Percentiles rank a stretch among this genome's conserved stretches.
Evolutionary conservation across 1,284 basidiomycete species (phyloP).

Genomic region (Leccinum fuscescens): DNA sequence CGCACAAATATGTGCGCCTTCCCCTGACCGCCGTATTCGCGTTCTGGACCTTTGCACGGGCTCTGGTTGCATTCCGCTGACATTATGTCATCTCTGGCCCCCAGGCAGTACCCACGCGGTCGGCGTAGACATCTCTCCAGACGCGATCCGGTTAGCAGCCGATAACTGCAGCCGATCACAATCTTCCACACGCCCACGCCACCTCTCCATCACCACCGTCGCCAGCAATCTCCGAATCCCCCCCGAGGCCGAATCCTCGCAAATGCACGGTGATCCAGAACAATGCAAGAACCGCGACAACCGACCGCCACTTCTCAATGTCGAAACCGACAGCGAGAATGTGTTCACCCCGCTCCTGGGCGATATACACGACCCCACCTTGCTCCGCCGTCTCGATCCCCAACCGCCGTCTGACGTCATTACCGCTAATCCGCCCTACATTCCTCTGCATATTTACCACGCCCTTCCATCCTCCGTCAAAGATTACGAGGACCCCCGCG

Average conservation of each 20-base stretch:
- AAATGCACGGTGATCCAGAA: not conserved
- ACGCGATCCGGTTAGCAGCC: constrained; percentile 67
- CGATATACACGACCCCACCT: constrained; percentile 45
- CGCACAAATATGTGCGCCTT: constrained; percentile 42
- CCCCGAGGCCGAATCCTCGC: not conserved
- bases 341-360: constrained; percentile 48
- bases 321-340: constrained; percentile 28
- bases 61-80: constrained; percentile 83
- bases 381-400: constrained; percentile 36
- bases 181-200: constrained; percentile 28
- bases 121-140: constrained; percentile 70
- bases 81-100: constrained; percentile 66
- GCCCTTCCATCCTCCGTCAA: constrained; percentile 66
- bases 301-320: no score
- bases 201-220: not conserved
- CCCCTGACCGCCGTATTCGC: constrained; percentile 40
- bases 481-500: constrained; percentile 75
- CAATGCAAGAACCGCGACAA: not conserved
- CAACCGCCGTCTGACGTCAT: constrained; percentile 66
- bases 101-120: constrained; percentile 49
- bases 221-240: constrained; percentile 14
- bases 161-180: constrained; percentile 63
- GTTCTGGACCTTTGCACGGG: constrained; percentile 90
- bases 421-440: constrained; percentile 94
- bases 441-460: constrained; percentile 66